A percentile compares a stretch with the other conserved stretches of the same genome.
These are phyloP conservation scores for Ambrosia hybrid DNA, from an alignment of 140 eudicot species.

Conservation along the genomic window DNA sequence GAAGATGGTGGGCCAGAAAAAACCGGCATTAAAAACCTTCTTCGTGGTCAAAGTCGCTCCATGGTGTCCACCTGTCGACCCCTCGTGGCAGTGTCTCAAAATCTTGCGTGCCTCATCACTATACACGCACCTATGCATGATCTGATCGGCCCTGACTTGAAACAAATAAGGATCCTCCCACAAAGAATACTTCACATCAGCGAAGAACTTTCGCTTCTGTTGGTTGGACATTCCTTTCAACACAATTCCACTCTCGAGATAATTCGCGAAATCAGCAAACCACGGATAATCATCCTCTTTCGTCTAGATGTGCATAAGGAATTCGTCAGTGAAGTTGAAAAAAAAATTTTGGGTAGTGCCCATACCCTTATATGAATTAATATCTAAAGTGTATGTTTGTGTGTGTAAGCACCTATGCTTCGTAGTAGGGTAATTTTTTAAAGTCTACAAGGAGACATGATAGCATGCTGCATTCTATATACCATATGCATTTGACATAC, in stretches of 20 bases:
- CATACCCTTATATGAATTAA: too few relatives aligned
- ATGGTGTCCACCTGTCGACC: constrained; percentile 21
- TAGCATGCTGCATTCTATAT: too few relatives aligned
- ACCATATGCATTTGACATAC: too few relatives aligned
- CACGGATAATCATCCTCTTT: neutral
- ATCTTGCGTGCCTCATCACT: neutral
- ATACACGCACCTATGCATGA: constrained; percentile 5
- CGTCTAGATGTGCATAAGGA: too few relatives aligned
- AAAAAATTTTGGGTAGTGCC: too few relatives aligned
- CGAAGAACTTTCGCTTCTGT: neutral
- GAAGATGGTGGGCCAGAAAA: constrained; percentile 11
- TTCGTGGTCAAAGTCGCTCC: neutral
- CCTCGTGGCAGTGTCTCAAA: neutral
- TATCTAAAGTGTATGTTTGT: too few relatives aligned
- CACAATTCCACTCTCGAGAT: neutral
- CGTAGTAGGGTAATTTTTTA: too few relatives aligned
- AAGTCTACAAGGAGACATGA: too few relatives aligned
- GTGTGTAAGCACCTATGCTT: too few relatives aligned
- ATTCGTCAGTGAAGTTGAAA: neutral
- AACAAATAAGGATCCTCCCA: constrained; percentile 18
- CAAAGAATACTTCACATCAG: neutral
- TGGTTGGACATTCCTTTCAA: neutral
- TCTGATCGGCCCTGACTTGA: neutral
- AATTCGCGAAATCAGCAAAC: constrained; percentile 20
- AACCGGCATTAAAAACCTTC: neutral